Evolutionary conservation across 2,329 filamentous ascomycete species (phyloP), one percentile per base, ranked within the genome.

Genomic region (Iodosphaeria phyllophila): DNA sequence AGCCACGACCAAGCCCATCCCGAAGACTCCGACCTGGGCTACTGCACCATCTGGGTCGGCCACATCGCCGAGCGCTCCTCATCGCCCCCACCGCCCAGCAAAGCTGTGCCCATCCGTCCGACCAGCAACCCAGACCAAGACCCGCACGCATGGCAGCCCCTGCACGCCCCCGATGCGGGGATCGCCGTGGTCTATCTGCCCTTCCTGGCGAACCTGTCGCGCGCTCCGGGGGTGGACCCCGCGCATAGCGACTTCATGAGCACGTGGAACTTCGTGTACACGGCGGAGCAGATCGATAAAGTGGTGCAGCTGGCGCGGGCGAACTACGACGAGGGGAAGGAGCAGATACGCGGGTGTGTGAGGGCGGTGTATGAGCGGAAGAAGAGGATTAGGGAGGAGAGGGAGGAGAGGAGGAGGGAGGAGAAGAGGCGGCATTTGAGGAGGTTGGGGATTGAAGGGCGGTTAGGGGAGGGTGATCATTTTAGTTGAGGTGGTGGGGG

Each of bases 231-330:
- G 21, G 74, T 95, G n/a, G 76, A 92, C 36, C 89, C 89, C 0
- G 71, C 73, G 13, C 67, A 64, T 3, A 77, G 69, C 26, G 82
- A 92, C 31, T 95, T 83, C 49, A 70, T 95, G 56, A 80, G 72
- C 36, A 98, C 89, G 0, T 98, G 89, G 89, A 98, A 98, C 44
- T 95, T 95, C 44, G 73, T 93, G 16, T 98, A 95, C 47, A 91
- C 78, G 2, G 74, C 83, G 0, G 74, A 89, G 29, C 75, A 98
- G 47, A 72, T 98, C 26, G 84, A 95, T 37, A 66, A 68, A 14
- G 82, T 92, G 1, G 75, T 92, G 3, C 60, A 64, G 5, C 61
- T 98, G 15, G 84, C 89, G 1, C 63, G 70, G 28, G 80, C 80
- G 8, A 98, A 98, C 48, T 98, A 82, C 37, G 60, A 67, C 5